Percentiles rank a stretch among this genome's conserved stretches.
These are phyloP conservation scores for Lentinula raphanica DNA, from an alignment of 768 basidiomycete genomes.

Conservation along the genomic window DNA sequence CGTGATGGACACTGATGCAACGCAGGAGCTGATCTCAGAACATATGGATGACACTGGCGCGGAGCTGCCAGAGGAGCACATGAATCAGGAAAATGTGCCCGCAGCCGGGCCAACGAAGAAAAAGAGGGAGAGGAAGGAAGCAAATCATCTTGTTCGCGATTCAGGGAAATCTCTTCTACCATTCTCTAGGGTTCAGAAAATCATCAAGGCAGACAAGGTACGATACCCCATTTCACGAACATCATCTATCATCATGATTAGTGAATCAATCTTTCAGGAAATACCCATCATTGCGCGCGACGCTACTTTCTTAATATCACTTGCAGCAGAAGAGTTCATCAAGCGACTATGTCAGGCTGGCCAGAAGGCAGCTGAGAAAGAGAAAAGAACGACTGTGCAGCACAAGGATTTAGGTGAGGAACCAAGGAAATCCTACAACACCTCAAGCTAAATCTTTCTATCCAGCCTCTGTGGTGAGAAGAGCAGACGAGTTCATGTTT, in stretches of 20 bases:
- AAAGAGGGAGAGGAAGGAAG: constrained; percentile 1
- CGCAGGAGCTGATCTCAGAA: neutral
- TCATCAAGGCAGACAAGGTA: constrained; percentile 62
- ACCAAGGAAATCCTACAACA: neutral
- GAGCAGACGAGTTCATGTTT: constrained; percentile 72
- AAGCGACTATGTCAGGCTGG: constrained; percentile 66
- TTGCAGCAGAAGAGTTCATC: constrained; percentile 88
- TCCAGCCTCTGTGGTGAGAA: constrained; percentile 56
- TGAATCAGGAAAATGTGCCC: neutral
- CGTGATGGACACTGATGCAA: neutral
- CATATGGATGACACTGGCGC: neutral
- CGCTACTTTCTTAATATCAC: constrained; percentile 70
- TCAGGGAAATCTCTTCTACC: constrained; percentile 2
- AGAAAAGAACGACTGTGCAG: constrained; percentile 71
- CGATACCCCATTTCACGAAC: constrained; percentile 30
- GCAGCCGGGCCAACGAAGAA: neutral
- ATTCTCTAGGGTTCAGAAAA: constrained; percentile 32
- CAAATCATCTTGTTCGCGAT: neutral
- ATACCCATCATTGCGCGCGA: constrained; percentile 73
- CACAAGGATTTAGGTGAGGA: constrained; percentile 71
- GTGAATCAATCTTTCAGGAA: constrained; percentile 40
- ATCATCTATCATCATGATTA: neutral
- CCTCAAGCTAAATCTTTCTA: constrained; percentile 1
- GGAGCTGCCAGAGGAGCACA: neutral
- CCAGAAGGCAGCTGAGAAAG: constrained; percentile 63